These are phyloP conservation scores for Sugiyamaella castrensis DNA, from an alignment of 1,139 yeast species.

Conservation along the genomic window DNA sequence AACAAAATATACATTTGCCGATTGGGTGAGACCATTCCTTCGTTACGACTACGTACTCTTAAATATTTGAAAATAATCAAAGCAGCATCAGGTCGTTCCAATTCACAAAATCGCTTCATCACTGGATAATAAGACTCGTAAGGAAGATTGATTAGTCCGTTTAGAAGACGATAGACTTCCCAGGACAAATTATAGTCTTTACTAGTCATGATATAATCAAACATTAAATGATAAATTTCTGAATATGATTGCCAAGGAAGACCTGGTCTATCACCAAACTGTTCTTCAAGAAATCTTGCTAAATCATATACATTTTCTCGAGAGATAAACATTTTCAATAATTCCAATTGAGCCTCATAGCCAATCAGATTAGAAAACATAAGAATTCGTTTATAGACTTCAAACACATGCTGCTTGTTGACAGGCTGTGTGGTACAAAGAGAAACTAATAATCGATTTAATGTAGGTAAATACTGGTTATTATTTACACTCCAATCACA, in stretches of 20 bases:
- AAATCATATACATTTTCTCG: slow-evolving; percentile 56
- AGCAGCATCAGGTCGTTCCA: slow-evolving; percentile 62
- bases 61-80: slow-evolving; percentile 62
- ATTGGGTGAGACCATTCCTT: slow-evolving; percentile 62
- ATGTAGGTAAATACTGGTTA: slow-evolving; percentile 33
- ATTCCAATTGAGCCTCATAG: slow-evolving; percentile 45
- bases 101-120: slow-evolving; percentile 56
- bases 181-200: slow-evolving; percentile 53
- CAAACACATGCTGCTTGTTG: slow-evolving; percentile 30
- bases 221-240: slow-evolving; percentile 44
- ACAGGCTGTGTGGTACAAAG: slow-evolving; percentile 29
- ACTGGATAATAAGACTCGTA: slow-evolving; percentile 58
- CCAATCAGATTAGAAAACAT: slow-evolving; percentile 42
- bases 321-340: slow-evolving; percentile 48
- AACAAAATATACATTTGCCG: slow-evolving; percentile 61
- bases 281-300: slow-evolving; percentile 57
- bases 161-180: slow-evolving; percentile 60
- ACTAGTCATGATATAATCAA: slow-evolving; percentile 45
- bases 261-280: slow-evolving; percentile 41
- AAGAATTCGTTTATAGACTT: slow-evolving; percentile 39
- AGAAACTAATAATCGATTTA: slow-evolving; percentile 37
- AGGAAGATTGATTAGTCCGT: slow-evolving; percentile 58
- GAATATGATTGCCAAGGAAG: slow-evolving; percentile 35
- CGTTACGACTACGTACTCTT: slow-evolving; percentile 54
- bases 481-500: slow-evolving; percentile 46